Evolutionary conservation across 371 early-diverging fungal species (phyloP).

Genomic region (Mortierella sp.): DNA sequence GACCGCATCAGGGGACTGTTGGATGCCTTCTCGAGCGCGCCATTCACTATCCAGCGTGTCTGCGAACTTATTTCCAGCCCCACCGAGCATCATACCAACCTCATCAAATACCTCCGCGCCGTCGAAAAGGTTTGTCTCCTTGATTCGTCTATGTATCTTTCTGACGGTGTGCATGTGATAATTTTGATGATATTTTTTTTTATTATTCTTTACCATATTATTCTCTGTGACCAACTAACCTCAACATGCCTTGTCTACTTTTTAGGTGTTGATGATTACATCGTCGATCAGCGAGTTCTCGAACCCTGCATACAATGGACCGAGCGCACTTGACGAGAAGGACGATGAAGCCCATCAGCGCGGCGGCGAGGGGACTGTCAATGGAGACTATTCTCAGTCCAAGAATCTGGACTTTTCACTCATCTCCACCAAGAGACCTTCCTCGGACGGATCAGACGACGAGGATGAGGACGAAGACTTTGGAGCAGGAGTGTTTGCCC

Average conservation of each 20-base stretch:
- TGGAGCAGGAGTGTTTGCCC: background rate
- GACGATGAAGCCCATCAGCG: background rate
- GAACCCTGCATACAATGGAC: slow-evolving; percentile 46
- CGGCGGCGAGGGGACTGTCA: background rate
- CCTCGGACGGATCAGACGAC: slow-evolving; percentile 1
- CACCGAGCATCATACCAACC: slow-evolving; percentile 63
- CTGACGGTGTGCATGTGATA: background rate
- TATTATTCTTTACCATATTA: background rate
- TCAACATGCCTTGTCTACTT: background rate
- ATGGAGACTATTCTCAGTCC: slow-evolving; percentile 32
- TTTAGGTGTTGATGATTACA: slow-evolving; percentile 52
- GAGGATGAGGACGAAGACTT: slow-evolving; percentile 4
- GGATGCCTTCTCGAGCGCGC: slow-evolving; percentile 56
- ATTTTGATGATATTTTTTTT: background rate
- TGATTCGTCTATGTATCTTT: background rate
- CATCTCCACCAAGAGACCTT: slow-evolving; percentile 16
- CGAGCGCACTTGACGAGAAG: slow-evolving; percentile 49
- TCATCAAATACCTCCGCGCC: slow-evolving; percentile 70
- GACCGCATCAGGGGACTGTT: slow-evolving; percentile 38
- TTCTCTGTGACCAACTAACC: background rate
- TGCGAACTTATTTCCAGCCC: slow-evolving; percentile 68
- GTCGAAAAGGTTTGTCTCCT: slow-evolving; percentile 65
- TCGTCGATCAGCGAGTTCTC: slow-evolving; percentile 54
- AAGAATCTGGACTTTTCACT: slow-evolving; percentile 22
- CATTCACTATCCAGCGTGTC: slow-evolving; percentile 72